Evolutionary conservation across 108 stramenopile species (phyloP).

Genomic region (Nitzschia sp.): DNA sequence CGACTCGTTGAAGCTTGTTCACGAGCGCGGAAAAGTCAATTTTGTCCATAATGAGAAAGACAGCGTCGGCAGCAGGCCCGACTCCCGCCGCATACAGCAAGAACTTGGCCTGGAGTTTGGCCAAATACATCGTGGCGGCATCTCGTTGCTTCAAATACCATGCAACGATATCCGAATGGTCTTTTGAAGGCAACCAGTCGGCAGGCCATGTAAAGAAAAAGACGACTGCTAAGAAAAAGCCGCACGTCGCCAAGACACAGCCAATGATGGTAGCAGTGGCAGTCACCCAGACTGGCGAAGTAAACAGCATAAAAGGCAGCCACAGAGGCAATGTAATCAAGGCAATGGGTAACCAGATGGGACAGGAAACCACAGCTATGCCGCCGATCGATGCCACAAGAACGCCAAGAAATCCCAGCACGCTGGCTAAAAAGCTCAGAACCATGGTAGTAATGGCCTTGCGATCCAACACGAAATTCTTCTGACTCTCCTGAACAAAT

Average conservation of each 20-base stretch:
- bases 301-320: conserved; percentile 9
- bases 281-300: conserved; percentile 17
- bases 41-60: conserved; percentile 5
- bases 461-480: conserved; percentile 12
- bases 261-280: neutral
- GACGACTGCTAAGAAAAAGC: neutral
- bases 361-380: neutral
- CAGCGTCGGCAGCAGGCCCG: conserved; percentile 14
- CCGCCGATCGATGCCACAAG: neutral
- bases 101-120: conserved; percentile 1
- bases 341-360: conserved; percentile 12
- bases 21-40: conserved; percentile 1
- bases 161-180: neutral
- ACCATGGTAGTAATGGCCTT: conserved; percentile 12
- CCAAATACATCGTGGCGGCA: neutral
- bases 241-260: neutral
- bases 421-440: conserved; percentile 8
- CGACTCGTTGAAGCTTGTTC: neutral
- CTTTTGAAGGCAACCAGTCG: conserved; percentile 15
- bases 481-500: conserved; percentile 6
- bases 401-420: neutral
- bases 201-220: conserved; percentile 19
- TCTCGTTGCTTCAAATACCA: conserved; percentile 18
- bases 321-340: conserved; percentile 2
- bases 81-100: conserved; percentile 12